These are phyloP conservation scores for Xylaria sp. DNA, from an alignment of 2,329 filamentous ascomycete species.

Conservation along the genomic window DNA sequence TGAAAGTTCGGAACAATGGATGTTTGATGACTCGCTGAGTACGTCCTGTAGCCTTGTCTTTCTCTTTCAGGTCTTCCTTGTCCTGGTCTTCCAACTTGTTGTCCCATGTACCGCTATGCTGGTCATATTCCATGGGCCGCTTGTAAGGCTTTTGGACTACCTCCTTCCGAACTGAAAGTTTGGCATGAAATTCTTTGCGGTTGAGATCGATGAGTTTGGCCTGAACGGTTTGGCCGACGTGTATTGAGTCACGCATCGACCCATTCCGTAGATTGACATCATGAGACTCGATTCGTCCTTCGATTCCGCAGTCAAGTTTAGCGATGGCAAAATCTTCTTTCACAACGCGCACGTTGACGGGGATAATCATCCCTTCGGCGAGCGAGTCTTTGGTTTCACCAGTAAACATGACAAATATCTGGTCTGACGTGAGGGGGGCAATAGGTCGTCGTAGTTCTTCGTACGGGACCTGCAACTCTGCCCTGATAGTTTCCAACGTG, in stretches of 20 bases:
- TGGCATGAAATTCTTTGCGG: conserved; percentile 84
- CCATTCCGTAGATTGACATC: conserved; percentile 78
- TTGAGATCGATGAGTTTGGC: conserved; percentile 91
- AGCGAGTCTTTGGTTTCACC: conserved; percentile 89
- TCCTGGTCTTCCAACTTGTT: conserved; percentile 82
- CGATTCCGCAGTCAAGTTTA: conserved; percentile 92
- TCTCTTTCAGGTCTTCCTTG: conserved; percentile 84
- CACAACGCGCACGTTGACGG: conserved; percentile 86
- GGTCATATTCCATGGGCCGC: conserved; percentile 75
- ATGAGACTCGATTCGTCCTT: conserved; percentile 84
- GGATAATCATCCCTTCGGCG: conserved; percentile 89
- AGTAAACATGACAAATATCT: conserved; percentile 96
- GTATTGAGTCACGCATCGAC: conserved; percentile 78
- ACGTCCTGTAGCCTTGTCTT: conserved; percentile 85
- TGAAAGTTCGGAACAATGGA: conserved; percentile 93
- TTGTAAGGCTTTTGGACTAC: conserved; percentile 78
- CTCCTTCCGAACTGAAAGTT: conserved; percentile 86
- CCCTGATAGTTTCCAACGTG: conserved; percentile 94
- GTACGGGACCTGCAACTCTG: conserved; percentile 90
- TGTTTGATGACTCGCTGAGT: conserved; percentile 97
- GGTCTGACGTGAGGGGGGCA: conserved; percentile 73
- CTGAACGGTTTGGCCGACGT: conserved; percentile 83
- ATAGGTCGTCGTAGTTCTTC: conserved; percentile 92
- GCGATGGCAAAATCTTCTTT: conserved; percentile 94
- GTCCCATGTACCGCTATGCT: conserved; percentile 81